phyloP scores from a whole-genome alignment of 768 basidiomycete species.

The Pulveroboletus ravenelii region DNA sequence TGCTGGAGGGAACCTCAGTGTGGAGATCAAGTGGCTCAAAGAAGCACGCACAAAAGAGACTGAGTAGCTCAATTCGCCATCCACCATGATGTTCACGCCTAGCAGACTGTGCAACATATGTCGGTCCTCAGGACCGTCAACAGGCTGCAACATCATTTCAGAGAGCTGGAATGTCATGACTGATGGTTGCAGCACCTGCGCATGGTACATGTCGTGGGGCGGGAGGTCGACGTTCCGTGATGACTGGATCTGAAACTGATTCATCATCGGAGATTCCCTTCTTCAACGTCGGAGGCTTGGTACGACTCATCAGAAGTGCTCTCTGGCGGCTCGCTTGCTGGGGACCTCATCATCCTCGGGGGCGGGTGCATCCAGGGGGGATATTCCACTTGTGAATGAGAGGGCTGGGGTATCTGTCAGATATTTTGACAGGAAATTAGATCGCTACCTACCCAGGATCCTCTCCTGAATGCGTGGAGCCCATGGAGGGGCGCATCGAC shows the following conservation, averaged over 20 bases:
- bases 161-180: constrained; percentile 32
- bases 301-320: constrained; percentile 27
- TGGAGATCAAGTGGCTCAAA: no score
- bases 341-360: constrained; percentile 18
- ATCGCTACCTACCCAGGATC: constrained; percentile 24
- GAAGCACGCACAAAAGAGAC: no score
- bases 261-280: constrained; percentile 29
- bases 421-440: neutral
- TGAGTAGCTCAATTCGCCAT: no score
- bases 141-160: constrained; percentile 17
- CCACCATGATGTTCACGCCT: constrained; percentile 15
- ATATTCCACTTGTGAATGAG: constrained; percentile 12
- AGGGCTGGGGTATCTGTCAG: constrained; percentile 23
- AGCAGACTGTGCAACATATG: constrained; percentile 15
- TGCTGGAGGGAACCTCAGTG: no score
- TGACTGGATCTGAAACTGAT: constrained; percentile 27
- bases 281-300: constrained; percentile 28
- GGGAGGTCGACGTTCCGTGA: constrained; percentile 6
- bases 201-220: constrained; percentile 2
- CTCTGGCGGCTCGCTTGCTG: constrained; percentile 28
- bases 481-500: constrained; percentile 6
- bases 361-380: constrained; percentile 11
- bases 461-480: constrained; percentile 15
- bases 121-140: constrained; percentile 27
- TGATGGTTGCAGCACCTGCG: constrained; percentile 20